Conservation (phyloP, 768 basidiomycete species). For the Psilocybe cubensis region DNA sequence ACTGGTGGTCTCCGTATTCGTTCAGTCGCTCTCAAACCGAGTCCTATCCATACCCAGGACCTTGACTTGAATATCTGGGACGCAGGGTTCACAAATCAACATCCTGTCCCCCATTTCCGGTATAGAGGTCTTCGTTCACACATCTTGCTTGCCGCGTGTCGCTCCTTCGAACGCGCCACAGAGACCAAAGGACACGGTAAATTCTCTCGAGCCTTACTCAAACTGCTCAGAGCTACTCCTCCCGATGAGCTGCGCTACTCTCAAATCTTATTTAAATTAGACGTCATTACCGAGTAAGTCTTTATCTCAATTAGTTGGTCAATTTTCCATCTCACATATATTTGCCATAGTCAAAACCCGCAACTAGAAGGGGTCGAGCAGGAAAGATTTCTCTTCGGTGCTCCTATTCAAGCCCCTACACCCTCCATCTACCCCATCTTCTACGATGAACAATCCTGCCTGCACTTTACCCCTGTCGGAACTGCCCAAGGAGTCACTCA, state of each 20-base stretch:
- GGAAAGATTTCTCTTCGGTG: slow-evolving; percentile 9
- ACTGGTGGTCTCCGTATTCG: background rate
- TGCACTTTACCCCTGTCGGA: background rate
- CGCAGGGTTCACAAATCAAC: background rate
- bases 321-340: background rate
- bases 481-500: slow-evolving; percentile 4
- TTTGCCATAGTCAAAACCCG: slow-evolving; percentile 12
- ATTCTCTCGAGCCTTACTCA: slow-evolving; percentile 11
- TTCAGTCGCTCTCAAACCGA: background rate
- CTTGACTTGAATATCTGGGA: slow-evolving; percentile 10
- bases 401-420: background rate
- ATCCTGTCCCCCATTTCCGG: background rate
- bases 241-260: slow-evolving; percentile 8
- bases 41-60: background rate
- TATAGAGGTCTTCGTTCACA: slow-evolving; percentile 10
- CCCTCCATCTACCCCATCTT: background rate
- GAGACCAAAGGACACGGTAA: slow-evolving; percentile 6
- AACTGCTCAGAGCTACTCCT: slow-evolving; percentile 5
- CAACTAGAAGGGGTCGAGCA: slow-evolving; percentile 12
- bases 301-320: background rate
- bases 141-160: slow-evolving; percentile 14
- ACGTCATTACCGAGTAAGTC: slow-evolving; percentile 4
- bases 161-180: slow-evolving; percentile 4
- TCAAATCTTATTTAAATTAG: slow-evolving; percentile 7
- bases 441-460: background rate